Evolutionary conservation across 208 protist species (phyloP).

Genomic region (Crithidia fasciculata): DNA sequence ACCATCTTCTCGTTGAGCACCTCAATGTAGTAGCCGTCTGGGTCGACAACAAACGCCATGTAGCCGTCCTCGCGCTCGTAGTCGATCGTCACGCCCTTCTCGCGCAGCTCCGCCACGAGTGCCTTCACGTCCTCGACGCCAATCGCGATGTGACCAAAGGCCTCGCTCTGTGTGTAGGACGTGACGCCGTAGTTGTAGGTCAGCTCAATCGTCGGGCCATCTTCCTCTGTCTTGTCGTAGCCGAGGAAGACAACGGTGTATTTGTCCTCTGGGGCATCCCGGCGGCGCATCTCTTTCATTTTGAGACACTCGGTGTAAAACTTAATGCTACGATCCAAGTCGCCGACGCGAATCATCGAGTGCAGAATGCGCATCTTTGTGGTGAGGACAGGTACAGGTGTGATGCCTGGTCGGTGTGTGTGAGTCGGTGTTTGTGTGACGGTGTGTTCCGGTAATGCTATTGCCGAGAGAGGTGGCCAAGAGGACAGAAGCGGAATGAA

Average conservation of each 20-base stretch:
- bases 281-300: slow-evolving; percentile 65
- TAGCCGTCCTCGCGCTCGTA: slow-evolving; percentile 59
- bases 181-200: slow-evolving; percentile 77
- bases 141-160: slow-evolving; percentile 72
- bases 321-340: slow-evolving; percentile 67
- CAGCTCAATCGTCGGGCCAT: slow-evolving; percentile 65
- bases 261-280: slow-evolving; percentile 62
- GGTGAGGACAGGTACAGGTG: not conserved
- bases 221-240: slow-evolving; percentile 44
- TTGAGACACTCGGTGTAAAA: slow-evolving; percentile 67
- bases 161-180: slow-evolving; percentile 54
- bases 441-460: no score
- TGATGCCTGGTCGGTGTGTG: no score
- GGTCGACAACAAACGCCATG: slow-evolving; percentile 77
- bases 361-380: slow-evolving; percentile 42
- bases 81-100: slow-evolving; percentile 49
- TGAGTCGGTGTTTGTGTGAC: no score
- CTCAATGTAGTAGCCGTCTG: slow-evolving; percentile 77
- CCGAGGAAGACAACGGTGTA: slow-evolving; percentile 75
- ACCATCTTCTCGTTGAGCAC: slow-evolving; percentile 69
- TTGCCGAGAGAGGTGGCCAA: no score
- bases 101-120: slow-evolving; percentile 38
- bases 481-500: no score
- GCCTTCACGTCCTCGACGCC: slow-evolving; percentile 68
- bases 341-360: slow-evolving; percentile 75